Percentiles rank a stretch among this genome's conserved stretches.
Conservation (phyloP, 495 filamentous ascomycete species). For the Penicillium goetzii region DNA sequence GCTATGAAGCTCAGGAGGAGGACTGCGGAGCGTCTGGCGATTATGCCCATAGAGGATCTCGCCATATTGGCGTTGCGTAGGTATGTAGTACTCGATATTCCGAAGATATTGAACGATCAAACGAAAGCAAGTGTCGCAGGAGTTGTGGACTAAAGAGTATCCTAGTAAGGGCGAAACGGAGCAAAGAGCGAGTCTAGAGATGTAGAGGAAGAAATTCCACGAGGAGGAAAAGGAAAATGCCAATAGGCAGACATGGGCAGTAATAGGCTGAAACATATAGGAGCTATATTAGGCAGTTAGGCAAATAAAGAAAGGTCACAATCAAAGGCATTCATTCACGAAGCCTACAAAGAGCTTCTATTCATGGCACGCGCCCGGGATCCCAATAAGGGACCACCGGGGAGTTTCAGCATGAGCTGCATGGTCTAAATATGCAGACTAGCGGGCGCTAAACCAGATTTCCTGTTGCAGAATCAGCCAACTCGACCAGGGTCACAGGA, state of each 20-base stretch:
- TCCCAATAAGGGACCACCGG: constrained; percentile 31
- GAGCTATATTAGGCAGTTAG: neutral
- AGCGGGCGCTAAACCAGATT: constrained; percentile 29
- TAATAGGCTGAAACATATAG: constrained; percentile 19
- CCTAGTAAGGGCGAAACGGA: constrained; percentile 6
- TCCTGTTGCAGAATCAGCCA: constrained; percentile 18
- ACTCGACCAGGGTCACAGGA: constrained; percentile 8
- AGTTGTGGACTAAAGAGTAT: neutral
- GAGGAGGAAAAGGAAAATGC: neutral
- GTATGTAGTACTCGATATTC: neutral
- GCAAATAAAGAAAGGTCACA: constrained; percentile 8
- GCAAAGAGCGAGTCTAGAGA: constrained; percentile 1
- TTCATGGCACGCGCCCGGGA: constrained; percentile 38
- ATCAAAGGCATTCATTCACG: constrained; percentile 20
- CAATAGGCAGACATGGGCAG: constrained; percentile 21
- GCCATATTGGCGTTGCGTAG: constrained; percentile 25
- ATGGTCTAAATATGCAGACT: constrained; percentile 19
- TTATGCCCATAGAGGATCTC: constrained; percentile 13
- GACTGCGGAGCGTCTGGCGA: constrained; percentile 19
- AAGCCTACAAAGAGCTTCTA: constrained; percentile 24
- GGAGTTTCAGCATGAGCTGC: constrained; percentile 28
- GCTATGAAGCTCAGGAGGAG: constrained; percentile 33
- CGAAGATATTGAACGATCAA: neutral
- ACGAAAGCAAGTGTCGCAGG: neutral
- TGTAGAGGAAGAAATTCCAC: constrained; percentile 7